These are phyloP conservation scores for Ormosia emarginata DNA, from an alignment of 306 rosid genomes.

Conservation along the genomic window DNA sequence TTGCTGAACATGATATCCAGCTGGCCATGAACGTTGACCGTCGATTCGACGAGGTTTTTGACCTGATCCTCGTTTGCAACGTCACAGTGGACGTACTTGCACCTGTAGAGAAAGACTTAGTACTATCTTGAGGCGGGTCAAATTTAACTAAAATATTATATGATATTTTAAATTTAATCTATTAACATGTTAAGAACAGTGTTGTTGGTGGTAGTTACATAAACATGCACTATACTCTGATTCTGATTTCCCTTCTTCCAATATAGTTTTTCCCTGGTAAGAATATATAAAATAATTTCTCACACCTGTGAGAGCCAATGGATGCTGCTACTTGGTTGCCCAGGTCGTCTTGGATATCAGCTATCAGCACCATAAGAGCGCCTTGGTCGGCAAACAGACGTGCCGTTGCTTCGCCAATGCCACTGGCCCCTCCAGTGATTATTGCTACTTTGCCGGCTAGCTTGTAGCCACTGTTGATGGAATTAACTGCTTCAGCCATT, in stretches of 20 bases:
- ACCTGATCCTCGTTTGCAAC: conserved; percentile 54
- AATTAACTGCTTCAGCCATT: conserved; percentile 12
- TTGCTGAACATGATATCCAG: conserved; percentile 67
- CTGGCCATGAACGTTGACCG: conserved; percentile 32
- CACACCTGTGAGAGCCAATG: conserved; percentile 35
- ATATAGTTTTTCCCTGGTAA: no score
- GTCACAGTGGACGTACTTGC: conserved; percentile 51
- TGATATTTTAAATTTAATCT: no score
- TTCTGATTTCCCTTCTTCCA: background rate
- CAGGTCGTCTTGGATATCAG: conserved; percentile 47
- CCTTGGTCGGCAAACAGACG: conserved; percentile 41
- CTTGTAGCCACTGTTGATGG: background rate
- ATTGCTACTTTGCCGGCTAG: conserved; percentile 51
- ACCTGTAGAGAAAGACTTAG: background rate
- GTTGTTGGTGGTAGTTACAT: no score
- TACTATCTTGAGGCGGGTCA: no score
- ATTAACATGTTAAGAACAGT: no score
- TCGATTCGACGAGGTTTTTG: conserved; percentile 17
- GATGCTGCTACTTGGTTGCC: conserved; percentile 43
- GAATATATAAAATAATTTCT: background rate
- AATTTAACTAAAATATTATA: no score
- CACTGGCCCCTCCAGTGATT: conserved; percentile 63
- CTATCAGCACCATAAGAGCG: conserved; percentile 42
- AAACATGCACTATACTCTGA: background rate
- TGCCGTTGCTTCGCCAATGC: conserved; percentile 62